Evolutionary conservation across 371 early-diverging fungal genomes (phyloP).

Genomic region (Circinella umbellata): DNA sequence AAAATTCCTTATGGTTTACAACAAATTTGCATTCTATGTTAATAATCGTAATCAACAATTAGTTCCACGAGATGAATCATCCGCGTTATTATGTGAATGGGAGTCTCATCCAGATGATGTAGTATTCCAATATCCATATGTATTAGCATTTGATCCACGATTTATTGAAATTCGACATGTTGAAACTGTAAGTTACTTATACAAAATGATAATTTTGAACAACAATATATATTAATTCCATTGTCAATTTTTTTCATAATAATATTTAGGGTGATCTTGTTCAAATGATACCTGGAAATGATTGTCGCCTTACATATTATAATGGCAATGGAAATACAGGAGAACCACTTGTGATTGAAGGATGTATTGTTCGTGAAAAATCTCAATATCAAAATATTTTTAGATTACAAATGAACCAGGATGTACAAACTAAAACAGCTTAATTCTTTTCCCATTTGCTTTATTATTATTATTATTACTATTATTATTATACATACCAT

Average conservation of each 20-base stretch:
- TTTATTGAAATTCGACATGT: slow-evolving; percentile 87
- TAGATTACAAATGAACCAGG: slow-evolving; percentile 8
- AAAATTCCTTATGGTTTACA: slow-evolving; percentile 78
- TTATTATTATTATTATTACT: background rate
- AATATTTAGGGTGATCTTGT: slow-evolving; percentile 28
- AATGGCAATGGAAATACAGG: slow-evolving; percentile 16
- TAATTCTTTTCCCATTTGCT: background rate
- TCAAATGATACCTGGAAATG: slow-evolving; percentile 28
- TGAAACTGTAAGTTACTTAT: slow-evolving; percentile 40
- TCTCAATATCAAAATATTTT: slow-evolving; percentile 22
- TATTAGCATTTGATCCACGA: slow-evolving; percentile 79
- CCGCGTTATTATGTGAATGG: slow-evolving; percentile 35
- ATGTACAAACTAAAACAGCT: slow-evolving; percentile 4
- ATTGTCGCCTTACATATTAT: slow-evolving; percentile 23
- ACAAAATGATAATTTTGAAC: no score
- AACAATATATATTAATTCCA: background rate
- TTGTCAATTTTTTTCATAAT: background rate
- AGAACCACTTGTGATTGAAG: slow-evolving; percentile 20
- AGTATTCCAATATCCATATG: slow-evolving; percentile 72
- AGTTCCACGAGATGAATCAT: slow-evolving; percentile 29
- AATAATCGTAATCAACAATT: slow-evolving; percentile 51
- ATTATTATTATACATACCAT: background rate
- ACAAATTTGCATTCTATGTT: slow-evolving; percentile 88
- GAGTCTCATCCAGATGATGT: slow-evolving; percentile 46
- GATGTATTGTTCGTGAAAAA: slow-evolving; percentile 21